Evolutionary conservation across 140 eudicot genomes (phyloP).

Genomic region (Erigeron philadelphicus): DNA sequence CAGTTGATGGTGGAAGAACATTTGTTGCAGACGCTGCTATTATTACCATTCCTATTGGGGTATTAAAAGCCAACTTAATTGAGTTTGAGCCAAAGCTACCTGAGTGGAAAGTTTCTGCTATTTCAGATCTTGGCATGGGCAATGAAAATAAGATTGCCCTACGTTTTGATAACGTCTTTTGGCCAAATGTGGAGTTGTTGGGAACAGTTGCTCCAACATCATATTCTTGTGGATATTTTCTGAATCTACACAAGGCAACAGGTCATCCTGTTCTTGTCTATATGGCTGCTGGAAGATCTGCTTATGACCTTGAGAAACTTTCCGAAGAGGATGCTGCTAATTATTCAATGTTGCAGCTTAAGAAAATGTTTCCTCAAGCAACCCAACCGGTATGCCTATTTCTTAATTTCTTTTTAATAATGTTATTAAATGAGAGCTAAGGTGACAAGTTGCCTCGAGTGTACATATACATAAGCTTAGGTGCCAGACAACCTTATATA

Average conservation of each 20-base stretch:
- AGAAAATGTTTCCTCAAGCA: slow-evolving; percentile 78
- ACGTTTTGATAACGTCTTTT: slow-evolving; percentile 68
- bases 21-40: slow-evolving; percentile 88
- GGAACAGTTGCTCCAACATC: slow-evolving; percentile 90
- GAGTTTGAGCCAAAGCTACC: slow-evolving; percentile 89
- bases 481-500: no score
- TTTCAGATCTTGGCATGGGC: slow-evolving; percentile 91
- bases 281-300: slow-evolving; percentile 97
- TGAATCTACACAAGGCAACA: slow-evolving; percentile 88
- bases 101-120: slow-evolving; percentile 83
- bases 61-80: slow-evolving; percentile 72
- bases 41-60: slow-evolving; percentile 78
- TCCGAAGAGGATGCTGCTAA: slow-evolving; percentile 68
- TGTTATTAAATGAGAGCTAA: not conserved
- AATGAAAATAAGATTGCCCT: slow-evolving; percentile 89
- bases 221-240: slow-evolving; percentile 88
- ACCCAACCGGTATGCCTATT: slow-evolving; percentile 67
- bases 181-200: slow-evolving; percentile 85
- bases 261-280: slow-evolving; percentile 93
- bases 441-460: no score
- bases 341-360: slow-evolving; percentile 85
- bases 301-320: slow-evolving; percentile 82
- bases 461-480: no score
- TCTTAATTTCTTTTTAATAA: not conserved
- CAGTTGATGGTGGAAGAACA: slow-evolving; percentile 62